These are phyloP conservation scores for Desmodesmus armatus DNA, from an alignment of 139 green algal genomes.

Conservation along the genomic window DNA sequence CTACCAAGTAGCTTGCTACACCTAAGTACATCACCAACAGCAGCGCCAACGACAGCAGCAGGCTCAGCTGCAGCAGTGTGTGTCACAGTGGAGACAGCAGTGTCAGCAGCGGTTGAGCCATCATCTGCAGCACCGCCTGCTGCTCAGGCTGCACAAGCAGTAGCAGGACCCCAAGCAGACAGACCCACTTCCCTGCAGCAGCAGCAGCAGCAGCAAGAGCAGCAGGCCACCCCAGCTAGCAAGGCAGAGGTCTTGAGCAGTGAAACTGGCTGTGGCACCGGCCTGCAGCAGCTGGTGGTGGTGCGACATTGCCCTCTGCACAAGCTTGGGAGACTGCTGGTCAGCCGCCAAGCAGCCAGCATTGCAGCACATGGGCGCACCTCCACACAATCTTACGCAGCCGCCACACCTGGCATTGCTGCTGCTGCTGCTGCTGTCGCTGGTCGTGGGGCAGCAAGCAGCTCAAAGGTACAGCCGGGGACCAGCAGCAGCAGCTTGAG, in stretches of 20 bases:
- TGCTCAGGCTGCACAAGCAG: not conserved
- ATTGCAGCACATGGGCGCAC: not conserved
- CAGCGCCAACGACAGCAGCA: too few species aligned
- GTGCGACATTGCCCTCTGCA: not conserved
- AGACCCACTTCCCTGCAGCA: not conserved
- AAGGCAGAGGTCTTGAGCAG: too few species aligned
- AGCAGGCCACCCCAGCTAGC: too few species aligned
- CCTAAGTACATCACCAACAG: not conserved
- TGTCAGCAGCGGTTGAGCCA: not conserved
- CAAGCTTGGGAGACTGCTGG: not conserved
- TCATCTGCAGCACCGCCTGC: not conserved
- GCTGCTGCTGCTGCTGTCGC: not conserved
- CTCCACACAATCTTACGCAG: not conserved
- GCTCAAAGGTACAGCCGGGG: too few species aligned
- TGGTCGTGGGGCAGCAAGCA: not conserved
- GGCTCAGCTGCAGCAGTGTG: not conserved
- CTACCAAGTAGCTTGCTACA: not conserved
- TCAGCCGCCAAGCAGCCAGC: not conserved
- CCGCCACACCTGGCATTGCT: not conserved
- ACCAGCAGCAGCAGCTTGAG: too few species aligned
- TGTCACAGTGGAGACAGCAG: not conserved
- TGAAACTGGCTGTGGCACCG: not conserved
- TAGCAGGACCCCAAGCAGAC: not conserved
- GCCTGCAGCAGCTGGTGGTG: not conserved
- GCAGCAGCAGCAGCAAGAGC: not conserved